Evolutionary conservation across 805 yeast species (phyloP), one percentile per base, ranked within the genome.

Genomic region (Yamadazyma sp.): DNA sequence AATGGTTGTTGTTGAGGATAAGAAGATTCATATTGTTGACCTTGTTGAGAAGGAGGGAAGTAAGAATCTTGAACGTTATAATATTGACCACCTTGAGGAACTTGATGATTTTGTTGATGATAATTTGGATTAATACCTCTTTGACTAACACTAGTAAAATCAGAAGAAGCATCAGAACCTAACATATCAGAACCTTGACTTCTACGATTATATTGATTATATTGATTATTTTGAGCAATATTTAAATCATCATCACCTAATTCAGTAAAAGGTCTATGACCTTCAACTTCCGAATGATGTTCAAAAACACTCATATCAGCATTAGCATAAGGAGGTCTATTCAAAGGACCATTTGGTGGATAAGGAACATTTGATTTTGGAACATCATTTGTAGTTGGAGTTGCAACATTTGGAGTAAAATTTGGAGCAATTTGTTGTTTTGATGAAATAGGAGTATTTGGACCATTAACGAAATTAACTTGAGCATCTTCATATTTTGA

Each of bases 81-180:
- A 12, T 38, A 45, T 19, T 49, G 47, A 25, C 44, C 42, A n/a
- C n/a, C n/a, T n/a, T n/a, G n/a, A n/a, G n/a, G n/a, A 34, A 46
- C 33, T 38, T 52, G 28, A 39, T 38, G 30, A 48, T 50, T 54
- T 20, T 36, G 44, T 11, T 31, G 47, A 62, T 68, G 33, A 45
- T 75, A 78, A 18, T 64, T 58, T 12, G 83, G 85, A 49, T 83
- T 83, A 11, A 78, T 70, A 18, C 80, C 88, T 53, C 91, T 67
- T 57, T 83, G 91, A 6, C 89, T 81, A 2, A 84, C 85, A 34
- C 87, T 79, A 1, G 93, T 83, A 56, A 84, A 81, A 49, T 80
- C 82, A 1, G 91, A 82, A 30, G 69, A 77, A 21, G 53, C 53
- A 42, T 66, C 73, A 1, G 71, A 66, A 31, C 56, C 63, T 14